phyloP scores from a whole-genome alignment of 73 alveolate species.

The Tetrahymena thermophila region DNA sequence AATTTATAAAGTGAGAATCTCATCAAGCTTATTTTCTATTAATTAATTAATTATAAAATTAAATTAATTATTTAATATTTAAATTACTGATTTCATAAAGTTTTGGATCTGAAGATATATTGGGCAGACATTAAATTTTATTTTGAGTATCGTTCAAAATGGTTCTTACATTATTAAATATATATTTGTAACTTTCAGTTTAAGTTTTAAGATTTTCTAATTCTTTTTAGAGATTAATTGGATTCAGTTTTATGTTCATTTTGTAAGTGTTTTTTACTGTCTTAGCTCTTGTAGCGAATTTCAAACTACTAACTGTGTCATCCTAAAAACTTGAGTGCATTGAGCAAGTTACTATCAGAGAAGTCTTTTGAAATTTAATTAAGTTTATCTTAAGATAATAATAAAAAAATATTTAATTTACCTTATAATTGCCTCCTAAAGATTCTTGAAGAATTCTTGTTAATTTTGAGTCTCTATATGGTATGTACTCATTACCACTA shows the following conservation, averaged over 20 bases:
- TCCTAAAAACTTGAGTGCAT: slow-evolving; percentile 58
- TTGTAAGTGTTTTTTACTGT: slow-evolving; percentile 55
- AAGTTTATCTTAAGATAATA: neutral
- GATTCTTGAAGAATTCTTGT: slow-evolving; percentile 66
- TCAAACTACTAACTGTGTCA: slow-evolving; percentile 59
- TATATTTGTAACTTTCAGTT: neutral
- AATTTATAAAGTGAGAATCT: neutral
- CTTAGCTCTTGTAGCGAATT: slow-evolving; percentile 65
- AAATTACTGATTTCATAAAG: neutral
- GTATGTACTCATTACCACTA: slow-evolving; percentile 49
- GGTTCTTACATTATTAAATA: neutral
- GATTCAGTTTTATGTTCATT: slow-evolving; percentile 59
- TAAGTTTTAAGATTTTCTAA: slow-evolving; percentile 47
- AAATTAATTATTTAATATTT: neutral
- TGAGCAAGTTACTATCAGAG: slow-evolving; percentile 58
- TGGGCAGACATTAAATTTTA: neutral
- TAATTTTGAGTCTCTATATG: slow-evolving; percentile 65
- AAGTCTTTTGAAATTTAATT: slow-evolving; percentile 5
- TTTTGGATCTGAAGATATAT: neutral
- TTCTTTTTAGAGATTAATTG: slow-evolving; percentile 53
- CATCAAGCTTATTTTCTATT: neutral
- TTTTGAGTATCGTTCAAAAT: neutral
- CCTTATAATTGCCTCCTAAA: slow-evolving; percentile 71
- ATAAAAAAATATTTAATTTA: neutral
- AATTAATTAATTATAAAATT: neutral